Evolutionary conservation across 352 stramenopile genomes (phyloP).

Genomic region (Phytophthora fragariaefolia): DNA sequence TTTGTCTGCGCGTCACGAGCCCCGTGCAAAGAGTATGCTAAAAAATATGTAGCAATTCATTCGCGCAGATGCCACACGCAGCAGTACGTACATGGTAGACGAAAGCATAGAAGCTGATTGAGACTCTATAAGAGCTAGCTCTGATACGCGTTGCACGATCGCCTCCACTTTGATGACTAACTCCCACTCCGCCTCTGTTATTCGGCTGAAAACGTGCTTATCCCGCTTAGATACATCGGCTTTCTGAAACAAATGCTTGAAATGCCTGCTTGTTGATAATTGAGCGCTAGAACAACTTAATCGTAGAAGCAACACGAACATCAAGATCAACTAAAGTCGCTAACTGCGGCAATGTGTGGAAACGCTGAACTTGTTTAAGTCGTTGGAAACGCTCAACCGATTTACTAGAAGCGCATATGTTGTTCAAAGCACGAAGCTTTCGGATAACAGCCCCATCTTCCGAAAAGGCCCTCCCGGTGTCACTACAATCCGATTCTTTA

Average conservation of each 20-base stretch:
- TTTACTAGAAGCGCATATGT: neutral
- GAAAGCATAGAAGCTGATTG: slow-evolving; percentile 8
- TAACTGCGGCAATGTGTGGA: neutral
- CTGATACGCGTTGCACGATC: neutral
- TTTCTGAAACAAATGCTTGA: neutral
- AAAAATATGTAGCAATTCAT: slow-evolving; percentile 7
- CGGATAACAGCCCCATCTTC: slow-evolving; percentile 8
- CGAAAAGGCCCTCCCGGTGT: neutral
- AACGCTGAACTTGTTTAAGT: neutral
- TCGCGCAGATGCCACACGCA: neutral
- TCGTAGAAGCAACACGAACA: neutral
- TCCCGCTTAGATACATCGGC: neutral
- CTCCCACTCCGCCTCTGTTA: neutral
- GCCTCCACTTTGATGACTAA: neutral
- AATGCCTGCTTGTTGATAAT: neutral
- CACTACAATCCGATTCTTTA: slow-evolving; percentile 5
- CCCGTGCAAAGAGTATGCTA: neutral
- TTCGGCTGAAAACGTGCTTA: neutral
- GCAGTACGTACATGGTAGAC: slow-evolving; percentile 8
- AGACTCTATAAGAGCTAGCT: slow-evolving; percentile 7
- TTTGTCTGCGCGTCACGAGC: neutral
- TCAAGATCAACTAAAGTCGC: neutral
- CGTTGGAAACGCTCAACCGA: neutral
- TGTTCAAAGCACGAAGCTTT: slow-evolving; percentile 13
- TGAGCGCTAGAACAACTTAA: neutral